Conservation (phyloP, 2,329 filamentous ascomycete genomes). For the Exophiala bonariae region DNA sequence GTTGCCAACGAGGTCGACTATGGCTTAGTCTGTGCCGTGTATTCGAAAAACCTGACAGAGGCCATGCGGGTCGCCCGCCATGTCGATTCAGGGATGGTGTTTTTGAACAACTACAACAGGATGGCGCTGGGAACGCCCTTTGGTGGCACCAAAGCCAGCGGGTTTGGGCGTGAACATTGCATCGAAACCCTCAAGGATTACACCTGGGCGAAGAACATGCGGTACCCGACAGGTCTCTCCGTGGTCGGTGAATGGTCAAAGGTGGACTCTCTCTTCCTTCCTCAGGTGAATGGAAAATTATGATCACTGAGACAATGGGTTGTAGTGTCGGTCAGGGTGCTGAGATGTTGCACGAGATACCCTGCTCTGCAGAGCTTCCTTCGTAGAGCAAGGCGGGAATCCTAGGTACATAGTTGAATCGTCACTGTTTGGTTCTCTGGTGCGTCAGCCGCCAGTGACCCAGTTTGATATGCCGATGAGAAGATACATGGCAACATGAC, state of each 20-base stretch:
- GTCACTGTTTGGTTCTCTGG: no score
- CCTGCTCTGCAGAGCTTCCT: no score
- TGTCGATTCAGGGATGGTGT: constrained; percentile 59
- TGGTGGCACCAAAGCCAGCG: constrained; percentile 74
- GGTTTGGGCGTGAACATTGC: constrained; percentile 65
- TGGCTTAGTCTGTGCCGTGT: constrained; percentile 42
- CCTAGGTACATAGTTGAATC: no score
- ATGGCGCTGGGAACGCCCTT: constrained; percentile 48
- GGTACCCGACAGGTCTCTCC: background rate
- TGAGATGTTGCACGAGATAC: no score
- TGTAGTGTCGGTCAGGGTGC: no score
- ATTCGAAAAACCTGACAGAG: constrained; percentile 39
- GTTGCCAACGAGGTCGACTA: constrained; percentile 42
- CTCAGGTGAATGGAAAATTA: no score
- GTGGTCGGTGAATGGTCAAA: background rate
- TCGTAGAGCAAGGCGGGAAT: no score
- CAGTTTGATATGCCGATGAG: no score
- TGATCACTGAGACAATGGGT: no score
- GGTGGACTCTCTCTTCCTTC: background rate
- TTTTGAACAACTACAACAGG: constrained; percentile 56
- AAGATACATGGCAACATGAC: no score
- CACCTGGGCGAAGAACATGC: constrained; percentile 61
- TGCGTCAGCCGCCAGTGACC: no score
- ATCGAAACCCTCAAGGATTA: constrained; percentile 58
- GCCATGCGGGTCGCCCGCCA: constrained; percentile 54